Conservation (phyloP, 2,329 filamentous ascomycete genomes). For the Allantophomopsis cytisporea region DNA sequence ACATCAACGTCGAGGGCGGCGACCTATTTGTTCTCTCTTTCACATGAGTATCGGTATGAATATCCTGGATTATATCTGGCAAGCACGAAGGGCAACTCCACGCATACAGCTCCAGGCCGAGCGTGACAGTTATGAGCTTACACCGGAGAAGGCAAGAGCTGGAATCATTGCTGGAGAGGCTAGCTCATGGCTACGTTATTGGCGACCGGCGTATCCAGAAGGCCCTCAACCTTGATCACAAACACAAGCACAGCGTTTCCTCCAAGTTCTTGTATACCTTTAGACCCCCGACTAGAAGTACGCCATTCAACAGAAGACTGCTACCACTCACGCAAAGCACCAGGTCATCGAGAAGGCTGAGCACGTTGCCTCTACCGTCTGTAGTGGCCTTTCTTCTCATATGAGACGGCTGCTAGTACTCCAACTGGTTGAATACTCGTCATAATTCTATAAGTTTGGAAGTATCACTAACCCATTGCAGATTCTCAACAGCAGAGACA, state of each 20-base stretch:
- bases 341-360: conserved; percentile 64
- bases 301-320: conserved; percentile 77
- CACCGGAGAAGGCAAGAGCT: conserved; percentile 79
- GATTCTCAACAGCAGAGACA: conserved; percentile 71
- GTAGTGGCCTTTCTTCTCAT: conserved; percentile 67
- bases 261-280: conserved; percentile 65
- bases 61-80: too few species aligned
- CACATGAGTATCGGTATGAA: too few species aligned
- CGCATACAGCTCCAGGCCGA: too few species aligned
- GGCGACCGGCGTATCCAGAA: conserved; percentile 58
- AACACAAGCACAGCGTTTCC: conserved; percentile 78
- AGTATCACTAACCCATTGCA: too few species aligned
- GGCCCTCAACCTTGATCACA: conserved; percentile 80
- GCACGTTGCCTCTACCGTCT: conserved; percentile 38
- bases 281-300: conserved; percentile 70
- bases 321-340: conserved; percentile 73
- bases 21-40: too few species aligned
- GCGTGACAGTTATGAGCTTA: conserved; percentile 55
- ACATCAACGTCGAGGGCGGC: too few species aligned
- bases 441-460: conserved; percentile 46
- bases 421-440: conserved; percentile 81
- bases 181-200: conserved; percentile 85
- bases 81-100: too few species aligned
- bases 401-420: conserved; percentile 81
- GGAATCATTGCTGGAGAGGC: conserved; percentile 93